A percentile compares a stretch with the other conserved stretches of the same genome.
Conservation (phyloP, 2,329 filamentous ascomycete species). For the Dichotomopilus funicola region DNA sequence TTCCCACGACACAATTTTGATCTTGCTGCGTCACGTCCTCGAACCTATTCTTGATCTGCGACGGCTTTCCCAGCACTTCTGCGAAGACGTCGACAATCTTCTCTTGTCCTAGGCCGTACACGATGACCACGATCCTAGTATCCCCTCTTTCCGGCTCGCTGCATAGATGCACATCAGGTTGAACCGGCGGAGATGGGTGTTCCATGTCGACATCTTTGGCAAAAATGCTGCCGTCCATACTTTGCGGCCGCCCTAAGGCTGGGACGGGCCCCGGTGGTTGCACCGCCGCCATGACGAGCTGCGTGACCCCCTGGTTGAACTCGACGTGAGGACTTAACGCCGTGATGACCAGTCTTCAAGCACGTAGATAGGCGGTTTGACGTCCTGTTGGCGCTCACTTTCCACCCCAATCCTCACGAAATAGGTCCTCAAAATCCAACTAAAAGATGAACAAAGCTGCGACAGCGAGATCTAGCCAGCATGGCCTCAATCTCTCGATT, state of each 20-base stretch:
- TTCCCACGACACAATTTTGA: conserved; percentile 60
- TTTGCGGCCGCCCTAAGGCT: conserved; percentile 23
- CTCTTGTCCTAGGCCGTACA: conserved; percentile 67
- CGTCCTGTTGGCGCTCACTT: no score
- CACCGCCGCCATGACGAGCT: conserved; percentile 23
- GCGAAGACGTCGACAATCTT: conserved; percentile 69
- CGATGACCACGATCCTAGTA: conserved; percentile 54
- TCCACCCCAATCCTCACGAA: no score
- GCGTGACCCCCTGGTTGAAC: not conserved
- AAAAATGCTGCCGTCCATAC: conserved; percentile 19
- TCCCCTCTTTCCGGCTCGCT: conserved; percentile 47
- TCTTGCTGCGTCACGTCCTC: conserved; percentile 48
- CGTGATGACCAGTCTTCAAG: no score
- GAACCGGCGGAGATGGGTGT: conserved; percentile 21
- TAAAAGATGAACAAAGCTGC: no score
- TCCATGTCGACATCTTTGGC: conserved; percentile 33
- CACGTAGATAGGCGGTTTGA: no score
- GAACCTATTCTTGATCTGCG: conserved; percentile 52
- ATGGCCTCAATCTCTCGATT: no score
- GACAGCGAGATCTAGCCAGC: no score
- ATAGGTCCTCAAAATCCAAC: no score
- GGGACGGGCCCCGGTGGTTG: conserved; percentile 25
- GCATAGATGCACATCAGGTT: conserved; percentile 37
- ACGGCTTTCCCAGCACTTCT: conserved; percentile 70
- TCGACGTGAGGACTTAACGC: not conserved